phyloP scores from a whole-genome alignment of 495 filamentous ascomycete genomes.

The Lophiotrema nucula region DNA sequence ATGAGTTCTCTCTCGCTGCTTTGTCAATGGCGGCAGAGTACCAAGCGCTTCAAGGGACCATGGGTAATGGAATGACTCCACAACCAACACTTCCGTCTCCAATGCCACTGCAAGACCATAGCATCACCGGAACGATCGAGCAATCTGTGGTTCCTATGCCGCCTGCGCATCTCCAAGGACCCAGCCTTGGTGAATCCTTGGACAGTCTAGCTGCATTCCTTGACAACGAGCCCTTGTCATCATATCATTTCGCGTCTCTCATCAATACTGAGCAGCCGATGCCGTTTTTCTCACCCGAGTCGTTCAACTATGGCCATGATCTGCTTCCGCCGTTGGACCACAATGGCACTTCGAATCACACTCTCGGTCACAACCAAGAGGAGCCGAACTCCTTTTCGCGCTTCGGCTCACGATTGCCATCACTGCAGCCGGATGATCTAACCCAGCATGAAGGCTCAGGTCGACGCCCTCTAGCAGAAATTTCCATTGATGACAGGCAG shows the following conservation, averaged over 20 bases:
- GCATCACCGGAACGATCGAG: background rate
- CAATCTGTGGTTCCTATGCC: background rate
- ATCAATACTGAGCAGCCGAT: conserved; percentile 32
- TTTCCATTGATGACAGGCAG: conserved; percentile 62
- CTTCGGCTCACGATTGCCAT: conserved; percentile 68
- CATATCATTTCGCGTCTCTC: conserved; percentile 26
- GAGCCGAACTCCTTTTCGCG: conserved; percentile 46
- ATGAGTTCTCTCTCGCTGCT: conserved; percentile 24
- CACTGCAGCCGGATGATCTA: conserved; percentile 57
- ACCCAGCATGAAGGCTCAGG: conserved; percentile 55
- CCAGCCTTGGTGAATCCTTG: conserved; percentile 22
- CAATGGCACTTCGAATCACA: conserved; percentile 45
- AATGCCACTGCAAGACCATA: conserved; percentile 3
- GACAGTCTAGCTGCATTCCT: conserved; percentile 23
- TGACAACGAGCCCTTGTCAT: conserved; percentile 20
- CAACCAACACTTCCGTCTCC: conserved; percentile 10
- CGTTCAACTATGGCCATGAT: conserved; percentile 33
- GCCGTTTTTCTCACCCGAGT: conserved; percentile 31
- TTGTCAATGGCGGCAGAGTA: conserved; percentile 30
- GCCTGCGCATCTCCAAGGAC: background rate
- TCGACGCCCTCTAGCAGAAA: conserved; percentile 59
- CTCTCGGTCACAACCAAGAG: conserved; percentile 47
- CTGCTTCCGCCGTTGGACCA: conserved; percentile 62
- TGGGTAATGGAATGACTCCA: conserved; percentile 15
- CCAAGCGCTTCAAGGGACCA: conserved; percentile 21